Evolutionary conservation across 805 yeast genomes (phyloP).

Genomic region (Saccharomycopsis guyanensis): DNA sequence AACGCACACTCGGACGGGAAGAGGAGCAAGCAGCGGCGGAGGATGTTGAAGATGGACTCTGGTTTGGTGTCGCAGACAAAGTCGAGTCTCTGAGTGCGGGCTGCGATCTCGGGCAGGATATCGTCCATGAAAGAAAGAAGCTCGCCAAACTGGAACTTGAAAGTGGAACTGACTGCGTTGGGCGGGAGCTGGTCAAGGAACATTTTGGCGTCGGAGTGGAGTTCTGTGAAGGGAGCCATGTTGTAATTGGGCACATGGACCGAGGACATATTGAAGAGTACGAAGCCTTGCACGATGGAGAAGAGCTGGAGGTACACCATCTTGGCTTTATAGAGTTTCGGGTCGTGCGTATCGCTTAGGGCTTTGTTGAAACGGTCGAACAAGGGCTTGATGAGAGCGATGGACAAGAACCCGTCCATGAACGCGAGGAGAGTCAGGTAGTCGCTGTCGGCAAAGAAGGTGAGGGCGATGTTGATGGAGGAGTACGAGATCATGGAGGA

Average conservation of each 20-base stretch:
- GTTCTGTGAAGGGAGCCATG: slow-evolving; percentile 1
- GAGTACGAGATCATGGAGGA: background rate
- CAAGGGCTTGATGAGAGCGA: background rate
- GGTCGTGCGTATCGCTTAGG: background rate
- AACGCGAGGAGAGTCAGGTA: slow-evolving; percentile 3
- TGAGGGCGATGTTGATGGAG: slow-evolving; percentile 5
- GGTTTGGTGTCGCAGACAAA: slow-evolving; percentile 5
- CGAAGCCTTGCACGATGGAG: slow-evolving; percentile 2
- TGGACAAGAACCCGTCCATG: slow-evolving; percentile 3
- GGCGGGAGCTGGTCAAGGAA: background rate
- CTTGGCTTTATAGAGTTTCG: background rate
- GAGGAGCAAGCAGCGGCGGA: background rate
- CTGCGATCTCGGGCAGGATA: background rate
- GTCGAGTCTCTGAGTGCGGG: background rate
- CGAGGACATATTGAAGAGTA: background rate
- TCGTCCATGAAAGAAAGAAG: background rate
- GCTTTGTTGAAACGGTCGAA: background rate
- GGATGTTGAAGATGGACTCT: slow-evolving; percentile 1
- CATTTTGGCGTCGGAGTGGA: slow-evolving; percentile 1
- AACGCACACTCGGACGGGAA: slow-evolving; percentile 4
- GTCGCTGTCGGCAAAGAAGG: slow-evolving; percentile 7
- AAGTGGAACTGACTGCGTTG: background rate
- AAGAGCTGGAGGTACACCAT: background rate
- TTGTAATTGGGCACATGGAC: slow-evolving; percentile 9
- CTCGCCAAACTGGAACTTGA: background rate